Percentiles rank a stretch among this genome's conserved stretches.
These are phyloP conservation scores for Phytopythium chamaehyphon DNA, from an alignment of 352 stramenopile species.

Conservation along the genomic window DNA sequence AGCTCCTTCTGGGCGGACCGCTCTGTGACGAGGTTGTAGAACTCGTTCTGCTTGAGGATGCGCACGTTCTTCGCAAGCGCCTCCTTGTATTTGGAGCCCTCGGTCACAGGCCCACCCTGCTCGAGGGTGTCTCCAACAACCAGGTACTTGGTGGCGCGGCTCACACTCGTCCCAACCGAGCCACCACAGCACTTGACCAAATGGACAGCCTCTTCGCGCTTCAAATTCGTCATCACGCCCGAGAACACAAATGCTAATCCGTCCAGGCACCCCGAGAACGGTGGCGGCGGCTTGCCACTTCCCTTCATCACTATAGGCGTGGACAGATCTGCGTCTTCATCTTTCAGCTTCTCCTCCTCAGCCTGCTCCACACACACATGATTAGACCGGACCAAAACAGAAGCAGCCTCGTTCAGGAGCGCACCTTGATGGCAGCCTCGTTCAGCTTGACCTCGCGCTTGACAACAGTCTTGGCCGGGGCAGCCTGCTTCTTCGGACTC, in stretches of 20 bases:
- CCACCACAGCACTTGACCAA: slow-evolving; percentile 79
- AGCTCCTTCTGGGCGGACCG: slow-evolving; percentile 57
- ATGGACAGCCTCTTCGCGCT: slow-evolving; percentile 62
- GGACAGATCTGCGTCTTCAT: slow-evolving; percentile 12
- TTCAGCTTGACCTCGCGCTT: slow-evolving; percentile 11
- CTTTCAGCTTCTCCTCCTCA: slow-evolving; percentile 4
- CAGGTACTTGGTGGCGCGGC: slow-evolving; percentile 73
- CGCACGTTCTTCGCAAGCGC: slow-evolving; percentile 80
- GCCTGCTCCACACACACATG: background rate
- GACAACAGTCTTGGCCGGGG: background rate
- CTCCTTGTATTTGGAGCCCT: slow-evolving; percentile 88
- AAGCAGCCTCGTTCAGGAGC: background rate
- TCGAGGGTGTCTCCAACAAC: slow-evolving; percentile 66
- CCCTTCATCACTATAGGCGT: slow-evolving; percentile 11
- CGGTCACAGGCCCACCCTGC: slow-evolving; percentile 52
- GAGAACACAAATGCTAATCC: slow-evolving; percentile 78
- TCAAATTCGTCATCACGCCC: slow-evolving; percentile 52
- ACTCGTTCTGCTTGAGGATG: slow-evolving; percentile 83
- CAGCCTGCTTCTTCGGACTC: slow-evolving; percentile 11
- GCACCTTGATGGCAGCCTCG: slow-evolving; percentile 12
- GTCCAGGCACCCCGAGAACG: slow-evolving; percentile 64
- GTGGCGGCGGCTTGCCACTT: slow-evolving; percentile 35
- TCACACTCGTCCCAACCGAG: slow-evolving; percentile 53
- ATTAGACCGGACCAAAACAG: background rate
- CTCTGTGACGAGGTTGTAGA: slow-evolving; percentile 84